A percentile compares a stretch with the other conserved stretches of the same genome.
Evolutionary conservation across 2,329 filamentous ascomycete genomes (phyloP).

Genomic region (Penicillium rolfsii): DNA sequence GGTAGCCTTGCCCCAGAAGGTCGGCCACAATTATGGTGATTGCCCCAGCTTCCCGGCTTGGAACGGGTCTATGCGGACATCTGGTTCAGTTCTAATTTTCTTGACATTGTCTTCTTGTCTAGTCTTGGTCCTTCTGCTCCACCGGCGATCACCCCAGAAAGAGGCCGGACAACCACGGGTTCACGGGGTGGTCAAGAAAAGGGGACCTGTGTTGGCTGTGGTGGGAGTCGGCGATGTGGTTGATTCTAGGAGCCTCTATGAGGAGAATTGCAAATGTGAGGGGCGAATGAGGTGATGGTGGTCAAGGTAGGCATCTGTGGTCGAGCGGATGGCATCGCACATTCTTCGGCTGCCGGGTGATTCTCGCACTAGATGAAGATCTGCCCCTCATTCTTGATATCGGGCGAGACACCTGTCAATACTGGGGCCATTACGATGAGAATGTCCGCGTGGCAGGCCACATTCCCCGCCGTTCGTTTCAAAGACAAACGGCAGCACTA

Average conservation of each 20-base stretch:
- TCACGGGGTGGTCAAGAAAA: neutral
- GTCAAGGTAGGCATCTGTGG: too few relatives aligned
- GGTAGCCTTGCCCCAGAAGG: neutral
- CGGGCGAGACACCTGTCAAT: neutral
- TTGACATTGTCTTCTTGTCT: constrained; percentile 4
- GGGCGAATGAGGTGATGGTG: neutral
- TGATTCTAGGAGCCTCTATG: neutral
- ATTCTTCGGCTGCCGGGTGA: too few relatives aligned
- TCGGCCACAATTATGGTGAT: constrained; percentile 8
- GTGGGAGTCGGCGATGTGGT: neutral
- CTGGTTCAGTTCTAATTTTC: constrained; percentile 5
- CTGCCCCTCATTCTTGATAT: constrained; percentile 1
- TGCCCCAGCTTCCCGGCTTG: neutral
- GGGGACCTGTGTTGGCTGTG: neutral
- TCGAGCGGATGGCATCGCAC: too few relatives aligned
- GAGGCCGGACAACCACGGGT: constrained; percentile 11
- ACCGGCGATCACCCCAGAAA: constrained; percentile 20
- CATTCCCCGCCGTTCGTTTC: constrained; percentile 5
- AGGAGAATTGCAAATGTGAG: neutral
- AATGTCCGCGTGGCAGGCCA: constrained; percentile 7
- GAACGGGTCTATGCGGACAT: constrained; percentile 9
- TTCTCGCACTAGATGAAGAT: too few relatives aligned
- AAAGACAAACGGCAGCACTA: neutral
- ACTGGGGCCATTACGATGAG: neutral
- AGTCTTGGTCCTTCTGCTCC: constrained; percentile 19